Conservation (phyloP, 2,329 filamentous ascomycete species). For the Rhinocladiella similis region DNA sequence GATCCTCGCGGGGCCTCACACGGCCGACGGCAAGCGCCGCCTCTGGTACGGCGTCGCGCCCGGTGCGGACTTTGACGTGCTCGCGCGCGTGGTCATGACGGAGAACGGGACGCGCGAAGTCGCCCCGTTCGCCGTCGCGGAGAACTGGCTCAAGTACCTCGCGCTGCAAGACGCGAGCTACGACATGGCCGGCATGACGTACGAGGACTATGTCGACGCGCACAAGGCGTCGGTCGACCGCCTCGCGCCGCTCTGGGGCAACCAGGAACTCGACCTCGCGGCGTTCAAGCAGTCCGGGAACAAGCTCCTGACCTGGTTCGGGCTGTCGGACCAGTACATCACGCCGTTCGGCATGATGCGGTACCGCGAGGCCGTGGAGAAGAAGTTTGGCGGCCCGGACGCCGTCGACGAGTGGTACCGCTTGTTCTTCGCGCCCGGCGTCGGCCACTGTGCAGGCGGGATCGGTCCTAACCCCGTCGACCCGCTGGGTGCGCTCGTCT, state of each 20-base stretch:
- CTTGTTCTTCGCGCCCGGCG: conserved; percentile 19
- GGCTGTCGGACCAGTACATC: conserved; percentile 42
- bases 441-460: conserved; percentile 16
- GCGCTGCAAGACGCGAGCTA: conserved; percentile 35
- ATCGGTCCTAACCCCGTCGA: conserved; percentile 11
- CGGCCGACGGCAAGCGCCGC: background rate
- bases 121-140: conserved; percentile 3
- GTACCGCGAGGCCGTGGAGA: conserved; percentile 35
- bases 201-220: conserved; percentile 30
- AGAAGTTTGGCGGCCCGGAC: conserved; percentile 7
- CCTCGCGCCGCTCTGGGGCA: conserved; percentile 37
- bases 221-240: conserved; percentile 29
- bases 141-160: conserved; percentile 38
- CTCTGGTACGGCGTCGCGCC: conserved; percentile 11
- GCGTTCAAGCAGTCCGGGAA: conserved; percentile 38
- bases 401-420: conserved; percentile 17
- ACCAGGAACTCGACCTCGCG: conserved; percentile 39
- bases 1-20: conserved; percentile 9
- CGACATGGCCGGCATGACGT: conserved; percentile 35
- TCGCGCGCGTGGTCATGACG: background rate
- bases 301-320: conserved; percentile 49
- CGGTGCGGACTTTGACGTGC: conserved; percentile 7
- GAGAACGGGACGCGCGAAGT: conserved; percentile 2
- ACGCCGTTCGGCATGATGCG: conserved; percentile 36
- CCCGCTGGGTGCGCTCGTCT: conserved; percentile 7